Evolutionary conservation across 352 stramenopile species (phyloP), one percentile per base, ranked within the genome.

Genomic region (Phytopythium vexans): DNA sequence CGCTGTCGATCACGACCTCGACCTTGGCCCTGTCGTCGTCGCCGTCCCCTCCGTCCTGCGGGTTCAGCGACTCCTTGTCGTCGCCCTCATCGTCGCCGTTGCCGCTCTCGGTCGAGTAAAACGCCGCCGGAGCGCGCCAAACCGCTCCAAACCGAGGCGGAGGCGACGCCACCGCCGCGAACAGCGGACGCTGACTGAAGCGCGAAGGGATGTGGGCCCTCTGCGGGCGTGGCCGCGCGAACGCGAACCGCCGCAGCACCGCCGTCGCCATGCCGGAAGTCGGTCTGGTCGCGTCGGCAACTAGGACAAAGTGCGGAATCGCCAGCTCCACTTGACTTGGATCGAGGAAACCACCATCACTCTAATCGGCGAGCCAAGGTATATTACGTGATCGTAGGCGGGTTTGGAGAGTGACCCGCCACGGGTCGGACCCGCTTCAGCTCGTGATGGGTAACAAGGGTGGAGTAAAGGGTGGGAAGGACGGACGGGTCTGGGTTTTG

Each of bases 1-100:
- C 75, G 16, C 58, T 85, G 49, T 87, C 68, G n/a, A 71, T 64
- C 37, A 90, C 67, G 34, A 90, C 69, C 54, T 90, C 75, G 21
- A 86, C 72, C 21, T 67, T 65, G 14, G 56, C 43, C 6, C 54
- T 41, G 10, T 58, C 60, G 0, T 60, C 49, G 11, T 38, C 57
- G 15, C 49, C 56, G 1, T 40, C 31, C 33, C 59, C 36, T 9
- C 47, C 42, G 5, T 58, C 46, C 34, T 70, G 51, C 21, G 70
- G 57, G 34, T 71, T 65, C 38, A 69, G 44, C n/a, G 43, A 37
- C n/a, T 44, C 34, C 9, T 69, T 46, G 8, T 68, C 59, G 3
- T 64, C 59, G 34, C 66, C 45, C 14, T 50, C 50, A 10, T 61
- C 56, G 33, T 49, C 57, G 43, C 56, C 52, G 47, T 53, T 66